Percentiles rank a stretch among this genome's conserved stretches.
phyloP scores from a whole-genome alignment of 2,329 filamentous ascomycete species.

The Exophiala viscosa region DNA sequence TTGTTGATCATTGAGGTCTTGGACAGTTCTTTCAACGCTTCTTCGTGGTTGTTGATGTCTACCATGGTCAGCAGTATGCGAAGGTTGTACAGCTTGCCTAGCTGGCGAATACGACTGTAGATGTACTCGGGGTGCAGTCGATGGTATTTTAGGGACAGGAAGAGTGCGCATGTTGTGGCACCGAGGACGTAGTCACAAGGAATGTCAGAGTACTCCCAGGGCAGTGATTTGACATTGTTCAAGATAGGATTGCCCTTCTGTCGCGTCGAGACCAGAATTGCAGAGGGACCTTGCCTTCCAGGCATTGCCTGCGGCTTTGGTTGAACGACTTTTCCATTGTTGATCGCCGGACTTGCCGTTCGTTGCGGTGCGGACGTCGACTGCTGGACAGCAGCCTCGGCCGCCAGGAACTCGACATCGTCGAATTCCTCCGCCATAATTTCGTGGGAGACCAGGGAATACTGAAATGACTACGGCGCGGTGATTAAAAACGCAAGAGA shows the following conservation, averaged over 20 bases:
- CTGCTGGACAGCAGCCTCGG: slow-evolving; percentile 42
- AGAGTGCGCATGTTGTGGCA: slow-evolving; percentile 81
- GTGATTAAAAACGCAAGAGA: not conserved
- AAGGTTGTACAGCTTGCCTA: slow-evolving; percentile 82
- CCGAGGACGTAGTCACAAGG: slow-evolving; percentile 89
- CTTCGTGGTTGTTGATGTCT: slow-evolving; percentile 92
- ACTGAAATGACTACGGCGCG: too few relatives aligned
- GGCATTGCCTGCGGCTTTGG: slow-evolving; percentile 84
- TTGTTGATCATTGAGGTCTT: slow-evolving; percentile 93
- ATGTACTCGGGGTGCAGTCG: slow-evolving; percentile 97
- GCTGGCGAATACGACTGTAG: slow-evolving; percentile 80
- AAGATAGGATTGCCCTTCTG: slow-evolving; percentile 95
- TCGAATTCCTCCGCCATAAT: slow-evolving; percentile 49
- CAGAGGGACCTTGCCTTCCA: slow-evolving; percentile 62
- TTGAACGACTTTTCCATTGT: slow-evolving; percentile 60
- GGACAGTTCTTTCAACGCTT: slow-evolving; percentile 79
- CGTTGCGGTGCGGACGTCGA: slow-evolving; percentile 32
- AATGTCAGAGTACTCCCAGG: slow-evolving; percentile 98
- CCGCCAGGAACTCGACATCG: slow-evolving; percentile 42
- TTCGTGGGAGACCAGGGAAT: not conserved
- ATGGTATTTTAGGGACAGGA: slow-evolving; percentile 94
- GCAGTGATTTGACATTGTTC: slow-evolving; percentile 71
- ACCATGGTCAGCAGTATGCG: slow-evolving; percentile 87
- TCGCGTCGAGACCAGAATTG: slow-evolving; percentile 83
- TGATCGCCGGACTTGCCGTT: slow-evolving; percentile 29